A percentile compares a stretch with the other conserved stretches of the same genome.
These are phyloP conservation scores for Yamadazyma dendronema DNA, from an alignment of 1,139 yeast species.

Conservation along the genomic window DNA sequence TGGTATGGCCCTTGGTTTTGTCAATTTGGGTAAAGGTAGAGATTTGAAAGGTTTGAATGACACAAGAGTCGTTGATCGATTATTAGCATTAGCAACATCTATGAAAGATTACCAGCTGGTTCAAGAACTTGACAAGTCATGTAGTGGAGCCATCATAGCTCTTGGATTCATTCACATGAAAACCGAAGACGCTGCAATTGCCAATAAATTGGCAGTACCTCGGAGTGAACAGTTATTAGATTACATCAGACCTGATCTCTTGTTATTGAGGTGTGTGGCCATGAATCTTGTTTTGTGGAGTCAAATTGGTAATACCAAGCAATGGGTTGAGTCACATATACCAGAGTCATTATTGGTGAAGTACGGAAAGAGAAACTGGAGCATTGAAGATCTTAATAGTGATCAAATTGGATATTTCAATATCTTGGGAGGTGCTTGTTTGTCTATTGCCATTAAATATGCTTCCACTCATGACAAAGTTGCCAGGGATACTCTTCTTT, in stretches of 20 bases:
- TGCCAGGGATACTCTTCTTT: slow-evolving; percentile 61
- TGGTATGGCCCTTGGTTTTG: slow-evolving; percentile 83
- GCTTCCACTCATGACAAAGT: slow-evolving; percentile 65
- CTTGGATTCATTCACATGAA: slow-evolving; percentile 71
- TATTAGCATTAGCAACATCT: slow-evolving; percentile 59
- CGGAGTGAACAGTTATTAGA: slow-evolving; percentile 59
- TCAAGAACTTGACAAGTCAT: slow-evolving; percentile 67
- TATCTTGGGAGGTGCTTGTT: slow-evolving; percentile 70
- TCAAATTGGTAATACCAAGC: slow-evolving; percentile 44
- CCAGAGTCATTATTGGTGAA: slow-evolving; percentile 43
- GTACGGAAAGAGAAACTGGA: slow-evolving; percentile 19
- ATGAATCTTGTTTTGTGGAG: slow-evolving; percentile 81
- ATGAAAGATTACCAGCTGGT: slow-evolving; percentile 69
- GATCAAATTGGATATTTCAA: slow-evolving; percentile 66
- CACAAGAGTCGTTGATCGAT: slow-evolving; percentile 64
- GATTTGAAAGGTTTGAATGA: slow-evolving; percentile 63
- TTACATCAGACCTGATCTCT: slow-evolving; percentile 77
- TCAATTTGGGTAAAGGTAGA: slow-evolving; percentile 80
- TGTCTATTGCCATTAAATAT: slow-evolving; percentile 71
- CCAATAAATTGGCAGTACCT: slow-evolving; percentile 65
- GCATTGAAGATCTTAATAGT: slow-evolving; percentile 43
- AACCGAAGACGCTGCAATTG: slow-evolving; percentile 60
- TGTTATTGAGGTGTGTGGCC: slow-evolving; percentile 68
- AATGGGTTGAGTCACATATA: slow-evolving; percentile 63
- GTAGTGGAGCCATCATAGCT: slow-evolving; percentile 81